A percentile compares a stretch with the other conserved stretches of the same genome.
Conservation (phyloP, 2,329 filamentous ascomycete genomes). For the Ceratocystis cubensis region DNA sequence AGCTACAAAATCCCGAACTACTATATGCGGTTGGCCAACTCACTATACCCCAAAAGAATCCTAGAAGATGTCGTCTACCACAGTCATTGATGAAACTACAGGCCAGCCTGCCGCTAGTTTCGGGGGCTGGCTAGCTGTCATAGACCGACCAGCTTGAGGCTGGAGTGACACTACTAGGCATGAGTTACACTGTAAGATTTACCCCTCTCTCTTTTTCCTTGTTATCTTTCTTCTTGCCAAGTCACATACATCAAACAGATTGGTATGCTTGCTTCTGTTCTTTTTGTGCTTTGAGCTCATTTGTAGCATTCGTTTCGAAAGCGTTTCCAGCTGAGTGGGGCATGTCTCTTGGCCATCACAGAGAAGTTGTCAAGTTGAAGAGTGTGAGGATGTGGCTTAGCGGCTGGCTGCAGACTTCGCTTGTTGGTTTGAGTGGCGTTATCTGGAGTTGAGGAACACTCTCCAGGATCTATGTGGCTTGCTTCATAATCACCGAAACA, state of each 20-base stretch:
- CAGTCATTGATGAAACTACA: neutral
- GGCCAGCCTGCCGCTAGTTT: neutral
- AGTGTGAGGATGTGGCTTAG: neutral
- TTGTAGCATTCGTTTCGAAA: neutral
- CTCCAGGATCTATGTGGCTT: neutral
- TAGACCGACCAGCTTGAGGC: neutral
- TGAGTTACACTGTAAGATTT: neutral
- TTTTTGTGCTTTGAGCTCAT: neutral
- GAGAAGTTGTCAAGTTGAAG: neutral
- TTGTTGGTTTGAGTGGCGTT: constrained; percentile 16
- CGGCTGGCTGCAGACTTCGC: constrained; percentile 17
- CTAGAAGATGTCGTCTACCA: neutral
- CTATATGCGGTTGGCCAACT: no score
- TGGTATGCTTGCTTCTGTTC: neutral
- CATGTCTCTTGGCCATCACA: constrained; percentile 4
- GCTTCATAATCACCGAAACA: neutral
- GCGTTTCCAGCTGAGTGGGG: neutral
- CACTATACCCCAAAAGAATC: no score
- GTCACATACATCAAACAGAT: neutral
- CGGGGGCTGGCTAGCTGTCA: neutral
- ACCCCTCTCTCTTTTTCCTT: neutral
- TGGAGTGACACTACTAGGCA: neutral
- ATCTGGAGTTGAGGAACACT: neutral
- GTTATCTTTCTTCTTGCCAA: no score
- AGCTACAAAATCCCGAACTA: no score